Conservation (phyloP, 2,329 filamentous ascomycete genomes). For the Beauveria sp. region DNA sequence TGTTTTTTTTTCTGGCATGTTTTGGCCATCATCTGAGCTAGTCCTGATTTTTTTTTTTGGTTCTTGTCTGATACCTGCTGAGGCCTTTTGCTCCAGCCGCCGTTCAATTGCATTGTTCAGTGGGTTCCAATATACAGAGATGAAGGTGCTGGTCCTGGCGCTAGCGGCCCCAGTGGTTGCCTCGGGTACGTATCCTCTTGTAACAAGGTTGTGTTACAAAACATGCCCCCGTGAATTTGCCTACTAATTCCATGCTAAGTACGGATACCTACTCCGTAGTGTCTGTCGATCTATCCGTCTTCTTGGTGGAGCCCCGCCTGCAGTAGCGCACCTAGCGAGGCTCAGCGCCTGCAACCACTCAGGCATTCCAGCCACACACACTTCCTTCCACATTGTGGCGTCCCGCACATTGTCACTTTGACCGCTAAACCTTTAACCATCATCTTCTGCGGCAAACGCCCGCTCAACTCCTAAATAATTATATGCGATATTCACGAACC, state of each 20-base stretch:
- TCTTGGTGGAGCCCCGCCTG: background rate
- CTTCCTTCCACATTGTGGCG: no score
- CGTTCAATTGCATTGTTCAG: background rate
- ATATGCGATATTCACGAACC: no score
- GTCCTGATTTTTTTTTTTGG: background rate
- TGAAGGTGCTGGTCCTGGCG: background rate
- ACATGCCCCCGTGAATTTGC: no score
- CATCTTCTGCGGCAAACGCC: no score
- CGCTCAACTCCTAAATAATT: no score
- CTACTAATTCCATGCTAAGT: no score
- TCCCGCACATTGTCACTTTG: no score
- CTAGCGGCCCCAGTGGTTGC: background rate
- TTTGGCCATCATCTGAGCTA: background rate
- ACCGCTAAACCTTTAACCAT: no score
- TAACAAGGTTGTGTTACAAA: no score
- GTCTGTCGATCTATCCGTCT: no score
- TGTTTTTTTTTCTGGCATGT: no score
- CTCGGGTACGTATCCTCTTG: slow-evolving; percentile 1
- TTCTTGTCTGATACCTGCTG: background rate
- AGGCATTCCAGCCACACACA: background rate
- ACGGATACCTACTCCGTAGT: no score
- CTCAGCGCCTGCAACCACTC: background rate
- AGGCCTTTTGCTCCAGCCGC: background rate
- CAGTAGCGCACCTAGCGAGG: background rate
- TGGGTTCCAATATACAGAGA: background rate